Base-by-base conservation (phyloP, 345 rosid genomes). In the Firmiana major region DNA sequence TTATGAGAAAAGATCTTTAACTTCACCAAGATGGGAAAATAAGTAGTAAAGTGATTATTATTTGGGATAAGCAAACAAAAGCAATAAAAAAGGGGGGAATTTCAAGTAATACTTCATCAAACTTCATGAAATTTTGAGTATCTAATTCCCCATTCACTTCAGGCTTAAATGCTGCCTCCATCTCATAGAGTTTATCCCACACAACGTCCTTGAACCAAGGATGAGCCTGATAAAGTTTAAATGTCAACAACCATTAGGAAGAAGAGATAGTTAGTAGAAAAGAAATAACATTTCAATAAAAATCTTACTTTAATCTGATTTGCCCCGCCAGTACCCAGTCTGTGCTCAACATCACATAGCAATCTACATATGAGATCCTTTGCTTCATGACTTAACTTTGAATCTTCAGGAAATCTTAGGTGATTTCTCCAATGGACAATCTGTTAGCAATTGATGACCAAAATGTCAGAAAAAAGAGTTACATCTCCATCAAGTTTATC, bases 51-150 rank as follows among this genome's bases (percentile, higher is more conserved):
- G 62, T 62, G 60, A 60, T 15, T 54, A 57, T 63, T 5, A 24
- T 55, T 65, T 48, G 22, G 42, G 66, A 45, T 63, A 55, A 34
- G 49, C 28, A 51, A 21, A 36, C 17, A 49, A 9, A 19, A 79
- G 62, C 24, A n/a, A 53, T 7, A 16, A 67, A 63, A 53, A 57
- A 69, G 38, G 45, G 38, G 45, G 78, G 55, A 77, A 80, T 34
- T 60, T 73, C 51, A 74, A 34, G 66, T 70, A 70, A 77, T 91
- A 94, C 98, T 85, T 93, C 98, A 82, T 94, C 98, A 81, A 92
- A 94, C 87, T 94, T 94, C 97, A 94, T 92, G 77, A 94, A 94
- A 81, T 94, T 94, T 81, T 88, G 97, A 49, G 98, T 94, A 82
- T 94, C 98, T 67, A 94, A 90, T 85, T 94, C 98, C 65, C 90